These are phyloP conservation scores for Phialophora verrucosa DNA, from an alignment of 2,329 filamentous ascomycete species.

Conservation along the genomic window DNA sequence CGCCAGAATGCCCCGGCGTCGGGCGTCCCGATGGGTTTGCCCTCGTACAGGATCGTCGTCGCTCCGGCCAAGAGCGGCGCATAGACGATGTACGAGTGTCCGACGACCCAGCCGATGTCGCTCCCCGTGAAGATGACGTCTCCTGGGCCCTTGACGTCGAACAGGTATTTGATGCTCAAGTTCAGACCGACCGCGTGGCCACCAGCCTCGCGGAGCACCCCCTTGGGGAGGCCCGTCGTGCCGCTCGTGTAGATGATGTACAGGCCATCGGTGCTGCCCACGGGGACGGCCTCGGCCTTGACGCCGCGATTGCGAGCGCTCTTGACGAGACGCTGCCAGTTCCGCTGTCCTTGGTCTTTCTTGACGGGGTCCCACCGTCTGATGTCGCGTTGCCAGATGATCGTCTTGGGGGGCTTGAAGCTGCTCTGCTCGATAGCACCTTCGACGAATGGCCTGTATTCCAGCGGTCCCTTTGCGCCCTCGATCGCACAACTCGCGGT, in stretches of 20 bases:
- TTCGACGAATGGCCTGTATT: slow-evolving; percentile 78
- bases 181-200: slow-evolving; percentile 87
- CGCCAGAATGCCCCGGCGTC: slow-evolving; percentile 89
- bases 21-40: slow-evolving; percentile 90
- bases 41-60: slow-evolving; percentile 86
- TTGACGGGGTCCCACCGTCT: slow-evolving; percentile 74
- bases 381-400: slow-evolving; percentile 85
- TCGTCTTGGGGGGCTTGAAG: slow-evolving; percentile 73
- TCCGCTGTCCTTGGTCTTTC: slow-evolving; percentile 70
- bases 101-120: slow-evolving; percentile 90
- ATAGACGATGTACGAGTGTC: slow-evolving; percentile 86
- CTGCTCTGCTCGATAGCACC: slow-evolving; percentile 70
- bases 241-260: slow-evolving; percentile 91
- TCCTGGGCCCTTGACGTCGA: slow-evolving; percentile 79
- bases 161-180: slow-evolving; percentile 80
- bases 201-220: slow-evolving; percentile 79
- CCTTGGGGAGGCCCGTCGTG: slow-evolving; percentile 82
- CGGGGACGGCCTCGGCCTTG: slow-evolving; percentile 75
- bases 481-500: slow-evolving; percentile 94
- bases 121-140: slow-evolving; percentile 81
- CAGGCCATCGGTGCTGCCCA: slow-evolving; percentile 77
- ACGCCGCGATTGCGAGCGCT: slow-evolving; percentile 71
- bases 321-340: slow-evolving; percentile 78
- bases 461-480: slow-evolving; percentile 76
- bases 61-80: slow-evolving; percentile 84